Evolutionary conservation across 2,329 filamentous ascomycete genomes (phyloP), one percentile per base, ranked within the genome.

Genomic region (Exophiala xenobiotica): DNA sequence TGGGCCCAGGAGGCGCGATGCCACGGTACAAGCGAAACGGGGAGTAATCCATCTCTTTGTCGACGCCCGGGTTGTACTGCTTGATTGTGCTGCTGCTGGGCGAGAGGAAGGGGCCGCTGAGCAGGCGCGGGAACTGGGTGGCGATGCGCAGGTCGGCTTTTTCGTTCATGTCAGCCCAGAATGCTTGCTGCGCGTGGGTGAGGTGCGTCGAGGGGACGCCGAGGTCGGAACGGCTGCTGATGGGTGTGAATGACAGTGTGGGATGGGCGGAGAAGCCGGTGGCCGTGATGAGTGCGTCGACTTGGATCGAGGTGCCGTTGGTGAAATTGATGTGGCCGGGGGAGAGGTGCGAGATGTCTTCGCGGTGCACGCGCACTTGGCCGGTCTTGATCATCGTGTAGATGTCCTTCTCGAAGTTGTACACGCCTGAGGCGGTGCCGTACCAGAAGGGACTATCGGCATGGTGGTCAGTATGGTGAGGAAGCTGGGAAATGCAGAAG

Each of bases 371-470:
- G 18, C 72, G 70, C 24, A 86, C 76, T n/a, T 70, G 72, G 2
- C 78, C 78, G 3, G 71, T 65, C 42, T 71, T 72, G 8, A 87
- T 71, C 14, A 82, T 69, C 4, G 79, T 75, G 62, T 83, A 79
- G 61, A 86, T 76, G 58, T 80, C 71, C 4, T 71, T 74, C 0
- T 75, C 73, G 60, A 81, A 86, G 62, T 84, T 86, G 47, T 81
- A 70, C 44, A 87, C 83, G 45, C 78, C 78, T 19, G 85, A 71
- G 3, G 74, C 77, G 6, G 74, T 74, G 2, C 74, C 81, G 3
- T 75, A 74, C 67, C 78, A 84, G 64, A 79, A 76, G 26, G 74
- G 63, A 2, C 71, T 64, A 12, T 45, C 20, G 18, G 12, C 27
- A 39, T 12, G 11, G n/a, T n/a, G 14, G 20, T 40, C 9, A 40